These are phyloP conservation scores for Apiotrichum laibachii DNA, from an alignment of 1,284 basidiomycete species.

Conservation along the genomic window DNA sequence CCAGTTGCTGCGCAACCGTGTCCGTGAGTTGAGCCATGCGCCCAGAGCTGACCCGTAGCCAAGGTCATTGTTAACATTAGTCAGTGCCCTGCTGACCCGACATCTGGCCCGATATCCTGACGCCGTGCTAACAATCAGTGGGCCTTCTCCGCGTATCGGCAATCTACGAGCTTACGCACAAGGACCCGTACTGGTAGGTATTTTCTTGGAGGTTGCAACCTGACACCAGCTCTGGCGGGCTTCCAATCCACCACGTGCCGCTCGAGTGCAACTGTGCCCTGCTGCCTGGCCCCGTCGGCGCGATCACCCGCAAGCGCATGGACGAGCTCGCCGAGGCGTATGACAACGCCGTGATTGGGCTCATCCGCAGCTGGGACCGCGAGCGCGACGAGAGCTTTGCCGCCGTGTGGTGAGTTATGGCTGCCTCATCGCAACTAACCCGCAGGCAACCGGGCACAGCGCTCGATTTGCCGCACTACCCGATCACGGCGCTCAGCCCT, in stretches of 20 bases:
- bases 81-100: conserved; percentile 6
- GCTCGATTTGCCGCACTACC: conserved; percentile 46
- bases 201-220: background rate
- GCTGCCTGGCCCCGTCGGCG: conserved; percentile 43
- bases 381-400: conserved; percentile 40
- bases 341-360: conserved; percentile 40
- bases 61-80: conserved; percentile 44
- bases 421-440: conserved; percentile 9
- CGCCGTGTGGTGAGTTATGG: conserved; percentile 32
- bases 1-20: conserved; percentile 37
- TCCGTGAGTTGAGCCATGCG: conserved; percentile 36
- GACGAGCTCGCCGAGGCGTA: conserved; percentile 46
- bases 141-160: conserved; percentile 48
- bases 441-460: conserved; percentile 47
- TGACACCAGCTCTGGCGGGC: conserved; percentile 24
- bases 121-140: conserved; percentile 27
- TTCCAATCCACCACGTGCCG: conserved; percentile 38
- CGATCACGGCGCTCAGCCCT: conserved; percentile 46
- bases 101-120: too few relatives aligned
- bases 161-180: conserved; percentile 44
- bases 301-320: conserved; percentile 46
- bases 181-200: conserved; percentile 45
- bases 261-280: conserved; percentile 47
- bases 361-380: conserved; percentile 41
- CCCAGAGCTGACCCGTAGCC: conserved; percentile 19